Base-by-base conservation (phyloP, 2,329 filamentous ascomycete species). In the Chrysoporthe austroafricana region DNA sequence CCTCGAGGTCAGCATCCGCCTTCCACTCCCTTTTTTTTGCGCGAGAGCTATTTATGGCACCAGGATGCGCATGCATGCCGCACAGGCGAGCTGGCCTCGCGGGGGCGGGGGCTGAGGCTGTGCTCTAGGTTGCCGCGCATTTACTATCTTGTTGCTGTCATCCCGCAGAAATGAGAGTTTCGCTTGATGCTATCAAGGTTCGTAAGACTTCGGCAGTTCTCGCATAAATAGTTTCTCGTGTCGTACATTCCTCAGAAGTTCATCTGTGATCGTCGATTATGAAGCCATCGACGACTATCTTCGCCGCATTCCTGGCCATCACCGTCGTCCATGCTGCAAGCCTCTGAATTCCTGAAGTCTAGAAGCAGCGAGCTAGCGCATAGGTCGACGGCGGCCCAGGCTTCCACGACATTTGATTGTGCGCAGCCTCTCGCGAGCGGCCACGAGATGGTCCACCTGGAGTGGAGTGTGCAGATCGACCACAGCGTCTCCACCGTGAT, bases 21-120 rank as follows among this genome's bases (percentile, higher is more conserved):
- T 54, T 26, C 50, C 54, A 32, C 7, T 57, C 18, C 54, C 34
- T 16, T 57, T 57, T 57, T 57, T 57, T 57, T 57, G 54, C 54
- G 54, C 54, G 54, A 39, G 54, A 18, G 54, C 54, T 57, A 57
- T 57, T 57, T 57, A 39, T 34, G 39, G 54, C 39, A 32, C 6
- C 18, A 39, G 54, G 54, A 13, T 57, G 54, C 54, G 36, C 5
- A 39, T 36, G 54, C 54, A 26, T n/a, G 8, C 8, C 8, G 7
- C 3, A 5, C 21, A 57, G 34, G 34, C 32, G 16, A 32, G 18
- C 21, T 16, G 50, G 21, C 14, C n/a, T 36, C 32, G 52, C 34
- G 52, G 52, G 14, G 52, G 32, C 4, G 6, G n/a, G n/a, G 5
- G 21, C 9, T 3, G 44, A 18, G 14, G 44, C 14, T 52, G 8